Evolutionary conservation across 225 moss, liverwort and hornwort genomes (phyloP).

Genomic region (Neckera pumila): DNA sequence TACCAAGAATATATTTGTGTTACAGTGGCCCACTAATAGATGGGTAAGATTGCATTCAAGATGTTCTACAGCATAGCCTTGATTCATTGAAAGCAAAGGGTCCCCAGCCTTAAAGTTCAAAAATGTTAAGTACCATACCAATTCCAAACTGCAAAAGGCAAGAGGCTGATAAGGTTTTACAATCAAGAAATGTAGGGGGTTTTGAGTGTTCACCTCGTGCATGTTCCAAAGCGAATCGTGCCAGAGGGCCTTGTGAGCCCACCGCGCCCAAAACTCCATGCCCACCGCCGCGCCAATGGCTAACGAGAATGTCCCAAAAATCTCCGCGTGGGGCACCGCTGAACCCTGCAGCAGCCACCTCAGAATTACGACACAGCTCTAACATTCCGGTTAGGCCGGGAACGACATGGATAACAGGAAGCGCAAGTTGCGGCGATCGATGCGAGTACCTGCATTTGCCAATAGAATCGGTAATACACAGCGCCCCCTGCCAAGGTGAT

Average conservation of each 20-base stretch:
- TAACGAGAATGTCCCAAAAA: conserved; percentile 67
- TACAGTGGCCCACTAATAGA: neutral
- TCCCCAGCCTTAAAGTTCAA: neutral
- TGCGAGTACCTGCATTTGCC: conserved; percentile 62
- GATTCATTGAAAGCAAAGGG: neutral
- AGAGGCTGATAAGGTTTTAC: neutral
- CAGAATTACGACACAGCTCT: neutral
- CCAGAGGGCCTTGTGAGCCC: conserved; percentile 95
- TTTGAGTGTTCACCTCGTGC: conserved; percentile 50
- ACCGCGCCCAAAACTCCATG: conserved; percentile 93
- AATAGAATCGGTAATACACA: conserved; percentile 71
- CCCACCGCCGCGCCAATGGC: conserved; percentile 82
- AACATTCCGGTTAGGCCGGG: too few relatives aligned
- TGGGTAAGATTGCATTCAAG: neutral
- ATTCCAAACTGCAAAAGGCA: neutral
- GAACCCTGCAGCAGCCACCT: conserved; percentile 14
- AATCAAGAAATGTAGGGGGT: neutral
- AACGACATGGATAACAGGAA: neutral
- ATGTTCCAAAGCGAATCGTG: conserved; percentile 88
- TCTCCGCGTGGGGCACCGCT: conserved; percentile 56
- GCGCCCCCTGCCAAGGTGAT: conserved; percentile 44
- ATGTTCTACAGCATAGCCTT: neutral
- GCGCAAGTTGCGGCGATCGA: neutral
- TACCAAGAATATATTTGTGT: neutral
- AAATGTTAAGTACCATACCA: neutral